Evolutionary conservation across 768 basidiomycete species (phyloP).

Genomic region (Mycena vitilis): DNA sequence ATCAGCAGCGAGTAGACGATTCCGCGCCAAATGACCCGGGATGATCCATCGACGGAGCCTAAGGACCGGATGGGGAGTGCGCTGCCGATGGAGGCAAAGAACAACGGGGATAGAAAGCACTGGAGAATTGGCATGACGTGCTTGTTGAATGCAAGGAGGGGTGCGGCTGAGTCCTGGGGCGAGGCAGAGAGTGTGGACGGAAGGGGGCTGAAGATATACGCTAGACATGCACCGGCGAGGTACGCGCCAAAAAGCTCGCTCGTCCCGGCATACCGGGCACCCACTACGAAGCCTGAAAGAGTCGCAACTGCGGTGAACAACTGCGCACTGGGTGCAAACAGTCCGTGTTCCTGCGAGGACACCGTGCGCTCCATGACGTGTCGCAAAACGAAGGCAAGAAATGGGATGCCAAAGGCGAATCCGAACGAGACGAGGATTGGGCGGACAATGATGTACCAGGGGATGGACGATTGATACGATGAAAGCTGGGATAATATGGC

Average conservation of each 20-base stretch:
- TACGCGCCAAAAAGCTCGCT: slow-evolving; percentile 74
- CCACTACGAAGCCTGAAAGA: slow-evolving; percentile 59
- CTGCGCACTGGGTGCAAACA: slow-evolving; percentile 37
- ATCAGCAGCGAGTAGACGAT: slow-evolving; percentile 69
- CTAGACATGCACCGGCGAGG: slow-evolving; percentile 63
- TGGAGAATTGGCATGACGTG: slow-evolving; percentile 53
- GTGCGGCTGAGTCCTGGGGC: slow-evolving; percentile 10
- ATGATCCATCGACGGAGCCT: slow-evolving; percentile 52
- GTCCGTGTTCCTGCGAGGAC: not conserved
- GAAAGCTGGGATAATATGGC: slow-evolving; percentile 61
- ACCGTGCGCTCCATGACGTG: slow-evolving; percentile 13
- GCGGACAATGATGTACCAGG: slow-evolving; percentile 55
- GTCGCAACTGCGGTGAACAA: slow-evolving; percentile 52
- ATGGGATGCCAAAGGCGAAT: slow-evolving; percentile 55
- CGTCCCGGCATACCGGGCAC: slow-evolving; percentile 64
- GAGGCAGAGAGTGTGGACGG: not conserved
- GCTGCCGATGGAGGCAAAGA: slow-evolving; percentile 75
- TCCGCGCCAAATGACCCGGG: slow-evolving; percentile 44
- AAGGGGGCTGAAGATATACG: slow-evolving; percentile 45
- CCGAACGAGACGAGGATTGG: slow-evolving; percentile 68
- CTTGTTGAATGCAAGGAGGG: slow-evolving; percentile 46
- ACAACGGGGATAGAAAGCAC: slow-evolving; percentile 66
- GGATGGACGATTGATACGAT: slow-evolving; percentile 32
- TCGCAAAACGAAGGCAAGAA: slow-evolving; percentile 43
- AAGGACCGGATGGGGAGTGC: slow-evolving; percentile 61